phyloP scores from a whole-genome alignment of 1,284 basidiomycete genomes.

The Fomitopsis palustris region DNA sequence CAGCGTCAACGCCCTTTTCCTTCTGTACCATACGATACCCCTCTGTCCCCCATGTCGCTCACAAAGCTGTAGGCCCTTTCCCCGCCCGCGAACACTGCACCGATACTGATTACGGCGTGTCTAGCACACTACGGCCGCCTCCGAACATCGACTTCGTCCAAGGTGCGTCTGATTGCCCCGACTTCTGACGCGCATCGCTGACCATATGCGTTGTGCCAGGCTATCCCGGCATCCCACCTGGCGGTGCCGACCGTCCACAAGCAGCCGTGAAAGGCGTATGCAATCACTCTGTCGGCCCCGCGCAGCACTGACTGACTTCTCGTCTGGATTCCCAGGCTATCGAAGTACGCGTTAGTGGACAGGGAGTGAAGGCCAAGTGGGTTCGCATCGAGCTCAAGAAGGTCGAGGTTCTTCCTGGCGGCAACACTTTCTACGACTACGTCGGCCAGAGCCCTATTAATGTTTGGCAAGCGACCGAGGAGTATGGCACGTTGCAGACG shows the following conservation, averaged over 20 bases:
- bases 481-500: constrained; percentile 64
- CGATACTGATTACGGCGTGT: neutral
- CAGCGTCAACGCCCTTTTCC: neutral
- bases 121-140: constrained; percentile 71
- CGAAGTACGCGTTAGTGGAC: constrained; percentile 69
- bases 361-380: constrained; percentile 87
- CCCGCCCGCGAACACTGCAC: neutral
- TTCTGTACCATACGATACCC: constrained; percentile 16
- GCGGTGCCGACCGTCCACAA: constrained; percentile 64
- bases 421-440: constrained; percentile 70
- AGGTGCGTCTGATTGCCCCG: constrained; percentile 40
- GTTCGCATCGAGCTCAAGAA: constrained; percentile 85
- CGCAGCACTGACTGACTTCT: neutral
- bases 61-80: constrained; percentile 11
- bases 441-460: constrained; percentile 71
- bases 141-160: constrained; percentile 83
- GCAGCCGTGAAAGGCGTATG: constrained; percentile 79
- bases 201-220: constrained; percentile 38
- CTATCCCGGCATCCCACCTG: constrained; percentile 78
- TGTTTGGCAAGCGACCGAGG: constrained; percentile 69
- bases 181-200: constrained; percentile 8
- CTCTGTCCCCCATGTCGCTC: constrained; percentile 18
- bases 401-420: constrained; percentile 77
- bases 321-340: constrained; percentile 50
- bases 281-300: constrained; percentile 15